A percentile compares a stretch with the other conserved stretches of the same genome.
Conservation (phyloP, 148 eudicot species). For the Arbutus unedo region DNA sequence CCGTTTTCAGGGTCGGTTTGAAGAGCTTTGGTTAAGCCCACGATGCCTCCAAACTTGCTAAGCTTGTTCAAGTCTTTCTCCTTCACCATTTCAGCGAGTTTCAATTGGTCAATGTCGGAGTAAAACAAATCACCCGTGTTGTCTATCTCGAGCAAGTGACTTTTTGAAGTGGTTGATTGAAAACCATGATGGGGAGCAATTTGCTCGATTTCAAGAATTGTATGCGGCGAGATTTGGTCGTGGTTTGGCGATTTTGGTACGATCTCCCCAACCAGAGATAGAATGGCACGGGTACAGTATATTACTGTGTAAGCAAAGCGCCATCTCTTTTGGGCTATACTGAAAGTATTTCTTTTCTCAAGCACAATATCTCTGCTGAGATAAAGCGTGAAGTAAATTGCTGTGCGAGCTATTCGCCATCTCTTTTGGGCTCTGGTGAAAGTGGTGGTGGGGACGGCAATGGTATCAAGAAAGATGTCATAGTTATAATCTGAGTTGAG, state of each 20-base stretch:
- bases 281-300: conserved; percentile 29
- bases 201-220: conserved; percentile 27
- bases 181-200: background rate
- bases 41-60: conserved; percentile 37
- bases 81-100: conserved; percentile 44
- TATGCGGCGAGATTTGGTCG: background rate
- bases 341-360: background rate
- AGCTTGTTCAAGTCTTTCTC: conserved; percentile 43
- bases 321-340: background rate
- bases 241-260: background rate
- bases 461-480: background rate
- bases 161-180: background rate
- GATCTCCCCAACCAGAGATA: conserved; percentile 26
- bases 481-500: background rate
- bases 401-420: conserved; percentile 17
- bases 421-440: conserved; percentile 19
- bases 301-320: conserved; percentile 18
- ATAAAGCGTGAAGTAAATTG: conserved; percentile 17
- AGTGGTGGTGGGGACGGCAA: background rate
- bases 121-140: background rate
- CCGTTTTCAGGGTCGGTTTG: conserved; percentile 44
- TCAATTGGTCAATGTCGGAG: conserved; percentile 28
- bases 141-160: conserved; percentile 3
- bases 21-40: conserved; percentile 41
- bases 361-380: conserved; percentile 5